Evolutionary conservation across 352 stramenopile genomes (phyloP).

Genomic region (Globisporangium mamillatum): DNA sequence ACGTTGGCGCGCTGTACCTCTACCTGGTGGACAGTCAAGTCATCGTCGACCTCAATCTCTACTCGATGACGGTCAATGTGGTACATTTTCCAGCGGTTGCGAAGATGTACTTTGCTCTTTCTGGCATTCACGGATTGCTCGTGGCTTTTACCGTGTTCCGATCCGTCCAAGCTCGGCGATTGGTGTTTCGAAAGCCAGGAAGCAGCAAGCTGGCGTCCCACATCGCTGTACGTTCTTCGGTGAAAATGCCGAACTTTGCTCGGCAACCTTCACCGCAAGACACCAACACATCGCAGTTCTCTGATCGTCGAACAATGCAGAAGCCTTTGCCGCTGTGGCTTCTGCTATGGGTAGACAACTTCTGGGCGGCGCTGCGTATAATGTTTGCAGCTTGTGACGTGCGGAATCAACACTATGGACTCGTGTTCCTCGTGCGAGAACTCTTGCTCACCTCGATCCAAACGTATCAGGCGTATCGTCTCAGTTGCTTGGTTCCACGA

Average conservation of each 20-base stretch:
- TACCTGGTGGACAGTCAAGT: constrained; percentile 8
- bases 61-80: constrained; percentile 11
- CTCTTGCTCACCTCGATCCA: constrained; percentile 1
- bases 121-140: constrained; percentile 7
- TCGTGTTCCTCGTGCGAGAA: constrained; percentile 8
- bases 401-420: neutral
- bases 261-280: neutral
- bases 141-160: constrained; percentile 11
- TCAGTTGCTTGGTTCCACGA: constrained; percentile 19
- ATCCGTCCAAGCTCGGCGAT: constrained; percentile 4
- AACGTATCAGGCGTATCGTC: constrained; percentile 14
- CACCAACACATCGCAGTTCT: neutral
- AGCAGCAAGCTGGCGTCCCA: neutral
- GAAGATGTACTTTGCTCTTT: constrained; percentile 13
- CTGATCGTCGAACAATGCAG: neutral
- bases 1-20: constrained; percentile 6
- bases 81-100: constrained; percentile 6
- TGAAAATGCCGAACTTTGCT: neutral
- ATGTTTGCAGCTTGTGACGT: constrained; percentile 2
- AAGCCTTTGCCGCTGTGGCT: neutral
- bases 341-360: neutral
- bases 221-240: neutral
- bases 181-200: constrained; percentile 10
- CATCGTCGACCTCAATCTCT: constrained; percentile 11
- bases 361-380: neutral